Evolutionary conservation across 2,329 filamentous ascomycete species (phyloP).

Genomic region (Acarospora socialis): DNA sequence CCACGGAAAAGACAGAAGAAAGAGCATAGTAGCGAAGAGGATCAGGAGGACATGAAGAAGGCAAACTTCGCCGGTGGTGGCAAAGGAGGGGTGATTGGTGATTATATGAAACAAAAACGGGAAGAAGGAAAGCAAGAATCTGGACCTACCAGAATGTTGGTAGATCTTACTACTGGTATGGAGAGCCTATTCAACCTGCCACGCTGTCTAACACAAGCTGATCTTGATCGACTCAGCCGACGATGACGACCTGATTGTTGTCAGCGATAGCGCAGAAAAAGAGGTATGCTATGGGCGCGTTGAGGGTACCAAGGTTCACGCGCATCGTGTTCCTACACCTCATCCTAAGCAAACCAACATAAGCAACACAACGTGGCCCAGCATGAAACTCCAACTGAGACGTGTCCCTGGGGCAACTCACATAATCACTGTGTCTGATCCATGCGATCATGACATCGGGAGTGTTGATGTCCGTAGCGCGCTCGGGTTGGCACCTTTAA

Average conservation of each 20-base stretch:
- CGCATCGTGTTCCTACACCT: constrained; percentile 55
- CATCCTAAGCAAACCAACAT: constrained; percentile 42
- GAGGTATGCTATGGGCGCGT: constrained; percentile 73
- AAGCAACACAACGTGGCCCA: constrained; percentile 49
- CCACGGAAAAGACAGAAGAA: constrained; percentile 53
- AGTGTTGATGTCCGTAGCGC: constrained; percentile 51
- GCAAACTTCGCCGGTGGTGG: constrained; percentile 33
- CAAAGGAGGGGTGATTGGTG: constrained; percentile 44
- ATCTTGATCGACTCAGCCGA: constrained; percentile 20
- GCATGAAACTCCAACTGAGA: constrained; percentile 57
- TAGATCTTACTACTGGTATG: constrained; percentile 31
- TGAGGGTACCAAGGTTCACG: constrained; percentile 51
- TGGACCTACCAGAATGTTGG: constrained; percentile 37
- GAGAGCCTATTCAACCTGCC: background rate
- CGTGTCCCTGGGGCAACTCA: constrained; percentile 43
- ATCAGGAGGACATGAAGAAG: constrained; percentile 31
- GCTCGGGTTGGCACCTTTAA: constrained; percentile 56
- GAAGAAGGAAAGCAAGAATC: constrained; percentile 29
- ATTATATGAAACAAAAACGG: constrained; percentile 50
- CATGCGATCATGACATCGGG: constrained; percentile 58
- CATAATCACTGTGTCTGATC: constrained; percentile 60
- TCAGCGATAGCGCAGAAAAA: constrained; percentile 48
- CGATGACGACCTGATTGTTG: constrained; percentile 44
- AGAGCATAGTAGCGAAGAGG: constrained; percentile 25
- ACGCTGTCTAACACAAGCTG: constrained; percentile 6